Conservation (phyloP, 2,329 filamentous ascomycete species). For the Ilyonectria mors-panacis region DNA sequence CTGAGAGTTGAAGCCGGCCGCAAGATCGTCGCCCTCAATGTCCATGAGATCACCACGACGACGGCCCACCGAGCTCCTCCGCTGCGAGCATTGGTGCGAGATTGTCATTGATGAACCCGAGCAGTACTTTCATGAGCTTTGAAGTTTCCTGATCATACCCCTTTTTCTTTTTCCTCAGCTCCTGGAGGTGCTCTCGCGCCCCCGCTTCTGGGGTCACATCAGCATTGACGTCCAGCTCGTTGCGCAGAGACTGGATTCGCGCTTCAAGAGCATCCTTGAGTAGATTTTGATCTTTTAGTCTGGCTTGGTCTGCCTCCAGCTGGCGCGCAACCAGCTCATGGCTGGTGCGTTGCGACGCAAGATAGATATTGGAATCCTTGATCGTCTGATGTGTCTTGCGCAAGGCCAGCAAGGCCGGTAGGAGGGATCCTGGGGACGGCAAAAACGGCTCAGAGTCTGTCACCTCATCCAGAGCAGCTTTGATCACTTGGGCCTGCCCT, state of each 20-base stretch:
- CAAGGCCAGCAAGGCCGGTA: conserved; percentile 81
- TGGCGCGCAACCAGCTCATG: conserved; percentile 61
- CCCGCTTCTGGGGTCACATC: conserved; percentile 73
- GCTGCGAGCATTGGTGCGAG: conserved; percentile 84
- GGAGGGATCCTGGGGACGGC: conserved; percentile 75
- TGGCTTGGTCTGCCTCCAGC: conserved; percentile 66
- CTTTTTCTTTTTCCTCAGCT: conserved; percentile 72
- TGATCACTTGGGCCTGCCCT: conserved; percentile 64
- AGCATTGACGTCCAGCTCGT: conserved; percentile 69
- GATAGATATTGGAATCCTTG: conserved; percentile 73
- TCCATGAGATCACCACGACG: conserved; percentile 81
- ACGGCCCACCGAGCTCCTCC: conserved; percentile 87
- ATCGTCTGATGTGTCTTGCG: conserved; percentile 77
- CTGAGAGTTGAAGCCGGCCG: conserved; percentile 72
- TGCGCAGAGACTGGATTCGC: conserved; percentile 72
- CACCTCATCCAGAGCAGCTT: conserved; percentile 76
- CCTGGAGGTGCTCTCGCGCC: conserved; percentile 73
- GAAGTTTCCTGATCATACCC: conserved; percentile 73
- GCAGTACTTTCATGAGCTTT: conserved; percentile 74
- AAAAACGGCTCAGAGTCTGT: conserved; percentile 75
- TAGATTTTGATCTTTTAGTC: conserved; percentile 68
- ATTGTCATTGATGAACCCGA: conserved; percentile 78
- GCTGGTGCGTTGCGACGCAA: conserved; percentile 61
- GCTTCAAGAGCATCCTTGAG: conserved; percentile 68
- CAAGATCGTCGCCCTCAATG: conserved; percentile 71